These are phyloP conservation scores for Trichoderma afroharzianum DNA, from an alignment of 2,329 filamentous ascomycete species.

Conservation along the genomic window DNA sequence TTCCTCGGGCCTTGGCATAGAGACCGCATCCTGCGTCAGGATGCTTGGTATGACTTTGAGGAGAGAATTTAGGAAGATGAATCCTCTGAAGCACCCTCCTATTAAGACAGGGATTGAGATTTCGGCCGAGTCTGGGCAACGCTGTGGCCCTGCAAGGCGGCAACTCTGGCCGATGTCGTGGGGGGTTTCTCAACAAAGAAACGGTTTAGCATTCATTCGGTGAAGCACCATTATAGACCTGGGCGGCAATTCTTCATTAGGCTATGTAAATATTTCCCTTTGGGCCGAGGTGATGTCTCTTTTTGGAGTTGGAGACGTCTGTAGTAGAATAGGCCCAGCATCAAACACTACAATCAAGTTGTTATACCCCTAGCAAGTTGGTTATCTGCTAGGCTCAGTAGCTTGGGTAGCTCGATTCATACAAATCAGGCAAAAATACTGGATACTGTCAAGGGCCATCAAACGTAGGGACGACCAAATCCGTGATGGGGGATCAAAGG, in stretches of 20 bases:
- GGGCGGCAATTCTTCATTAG: background rate
- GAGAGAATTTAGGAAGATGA: constrained; percentile 31
- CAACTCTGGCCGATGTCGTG: background rate
- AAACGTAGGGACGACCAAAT: background rate
- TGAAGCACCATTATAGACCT: background rate
- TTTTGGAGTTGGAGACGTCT: background rate
- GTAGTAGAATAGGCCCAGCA: background rate
- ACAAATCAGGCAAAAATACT: background rate
- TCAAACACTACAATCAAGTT: background rate
- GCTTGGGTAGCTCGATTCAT: background rate
- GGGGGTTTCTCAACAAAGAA: background rate
- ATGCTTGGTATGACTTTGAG: constrained; percentile 33
- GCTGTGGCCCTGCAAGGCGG: background rate
- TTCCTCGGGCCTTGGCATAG: constrained; percentile 91
- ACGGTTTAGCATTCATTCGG: background rate
- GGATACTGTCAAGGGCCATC: background rate
- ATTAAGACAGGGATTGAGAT: constrained; percentile 27
- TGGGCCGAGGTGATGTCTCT: background rate
- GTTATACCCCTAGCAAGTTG: background rate
- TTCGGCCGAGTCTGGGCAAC: constrained; percentile 2
- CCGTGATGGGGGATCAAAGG: background rate
- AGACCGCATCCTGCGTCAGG: constrained; percentile 54
- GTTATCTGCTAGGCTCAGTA: background rate
- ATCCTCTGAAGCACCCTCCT: constrained; percentile 25
- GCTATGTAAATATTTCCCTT: constrained; percentile 6